Evolutionary conservation across 352 stramenopile genomes (phyloP).

Genomic region (Pythium brassicae): DNA sequence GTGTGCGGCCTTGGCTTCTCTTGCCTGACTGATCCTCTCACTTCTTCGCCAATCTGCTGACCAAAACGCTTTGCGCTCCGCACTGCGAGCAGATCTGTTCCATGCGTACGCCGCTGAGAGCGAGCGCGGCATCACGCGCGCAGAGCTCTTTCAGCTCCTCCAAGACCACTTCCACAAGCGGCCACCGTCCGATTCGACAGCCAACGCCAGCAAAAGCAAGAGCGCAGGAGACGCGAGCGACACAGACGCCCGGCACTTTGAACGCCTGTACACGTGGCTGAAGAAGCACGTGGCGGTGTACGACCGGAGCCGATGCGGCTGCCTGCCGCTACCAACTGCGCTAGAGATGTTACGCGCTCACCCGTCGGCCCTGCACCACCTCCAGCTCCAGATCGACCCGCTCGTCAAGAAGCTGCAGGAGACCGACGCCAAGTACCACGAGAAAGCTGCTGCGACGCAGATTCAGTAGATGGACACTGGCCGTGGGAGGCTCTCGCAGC

Average conservation of each 20-base stretch:
- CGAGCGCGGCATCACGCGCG: conserved; percentile 50
- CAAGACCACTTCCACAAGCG: conserved; percentile 41
- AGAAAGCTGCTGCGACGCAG: conserved; percentile 28
- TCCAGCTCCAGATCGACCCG: conserved; percentile 42
- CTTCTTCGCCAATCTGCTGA: neutral
- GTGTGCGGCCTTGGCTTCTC: conserved; percentile 24
- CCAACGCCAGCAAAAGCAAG: conserved; percentile 11
- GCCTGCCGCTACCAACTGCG: conserved; percentile 23
- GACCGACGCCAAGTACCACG: conserved; percentile 38
- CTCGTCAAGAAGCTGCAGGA: conserved; percentile 42
- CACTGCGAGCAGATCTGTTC: conserved; percentile 33
- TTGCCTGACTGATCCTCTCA: neutral
- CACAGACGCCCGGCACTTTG: conserved; percentile 51
- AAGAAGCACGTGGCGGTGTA: conserved; percentile 62
- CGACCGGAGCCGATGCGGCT: conserved; percentile 31
- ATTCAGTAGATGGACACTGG: conserved; percentile 2
- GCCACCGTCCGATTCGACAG: neutral
- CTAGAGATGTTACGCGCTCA: conserved; percentile 47
- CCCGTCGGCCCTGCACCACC: conserved; percentile 29
- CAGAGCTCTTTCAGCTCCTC: conserved; percentile 46
- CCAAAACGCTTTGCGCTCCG: neutral
- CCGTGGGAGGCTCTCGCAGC: too few species aligned
- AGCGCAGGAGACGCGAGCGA: conserved; percentile 7
- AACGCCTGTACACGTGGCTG: conserved; percentile 68
- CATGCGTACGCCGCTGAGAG: conserved; percentile 49